These are phyloP conservation scores for Corinectria fuckeliana DNA, from an alignment of 2,329 filamentous ascomycete genomes.

Conservation along the genomic window DNA sequence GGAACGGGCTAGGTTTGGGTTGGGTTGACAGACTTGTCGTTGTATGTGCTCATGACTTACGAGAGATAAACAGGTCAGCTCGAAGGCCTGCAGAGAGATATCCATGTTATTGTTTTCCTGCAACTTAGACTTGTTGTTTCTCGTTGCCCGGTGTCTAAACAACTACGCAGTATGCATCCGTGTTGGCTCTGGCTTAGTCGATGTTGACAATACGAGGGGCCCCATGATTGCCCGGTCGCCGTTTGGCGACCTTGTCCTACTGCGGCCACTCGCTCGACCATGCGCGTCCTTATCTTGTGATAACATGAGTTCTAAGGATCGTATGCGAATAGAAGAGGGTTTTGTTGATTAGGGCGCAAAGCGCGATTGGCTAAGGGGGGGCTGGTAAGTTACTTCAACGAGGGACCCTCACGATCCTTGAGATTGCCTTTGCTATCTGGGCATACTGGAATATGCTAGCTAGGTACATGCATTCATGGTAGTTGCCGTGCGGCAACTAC, in stretches of 20 bases:
- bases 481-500: no score
- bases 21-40: conserved; percentile 28
- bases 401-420: conserved; percentile 3
- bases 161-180: not conserved
- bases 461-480: not conserved
- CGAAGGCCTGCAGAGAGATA: conserved; percentile 34
- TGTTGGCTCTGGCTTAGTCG: not conserved
- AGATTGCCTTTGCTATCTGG: not conserved
- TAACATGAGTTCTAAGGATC: conserved; percentile 11
- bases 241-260: conserved; percentile 10
- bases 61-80: conserved; percentile 38
- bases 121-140: not conserved
- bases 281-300: conserved; percentile 13
- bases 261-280: conserved; percentile 7
- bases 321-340: not conserved
- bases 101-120: conserved; percentile 17
- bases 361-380: not conserved
- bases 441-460: not conserved
- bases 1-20: conserved; percentile 15
- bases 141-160: not conserved
- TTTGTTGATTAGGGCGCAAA: no score
- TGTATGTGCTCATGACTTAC: conserved; percentile 38
- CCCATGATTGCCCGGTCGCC: not conserved
- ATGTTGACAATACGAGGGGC: not conserved
- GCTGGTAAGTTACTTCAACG: not conserved